Evolutionary conservation across 345 rosid genomes (phyloP).

Genomic region (Litchi chinensis): DNA sequence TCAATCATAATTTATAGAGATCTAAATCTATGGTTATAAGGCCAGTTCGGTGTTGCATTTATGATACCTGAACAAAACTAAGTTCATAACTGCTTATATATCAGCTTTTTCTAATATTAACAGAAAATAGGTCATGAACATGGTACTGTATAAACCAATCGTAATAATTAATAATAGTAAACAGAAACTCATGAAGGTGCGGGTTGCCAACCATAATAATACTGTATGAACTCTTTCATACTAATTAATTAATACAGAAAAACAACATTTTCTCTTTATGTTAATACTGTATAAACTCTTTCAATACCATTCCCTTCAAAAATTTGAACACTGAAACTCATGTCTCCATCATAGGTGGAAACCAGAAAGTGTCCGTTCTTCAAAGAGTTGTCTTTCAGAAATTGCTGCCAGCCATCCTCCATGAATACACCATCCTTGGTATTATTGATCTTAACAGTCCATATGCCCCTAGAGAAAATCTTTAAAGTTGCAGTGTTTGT

Average conservation of each 20-base stretch:
- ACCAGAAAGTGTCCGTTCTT: conserved; percentile 7
- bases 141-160: not conserved
- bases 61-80: not conserved
- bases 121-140: not conserved
- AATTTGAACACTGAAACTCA: conserved; percentile 18
- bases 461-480: conserved; percentile 13
- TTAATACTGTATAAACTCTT: not conserved
- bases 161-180: no score
- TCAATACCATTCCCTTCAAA: conserved; percentile 13
- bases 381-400: conserved; percentile 17
- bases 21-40: no score
- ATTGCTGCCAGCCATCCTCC: conserved; percentile 29
- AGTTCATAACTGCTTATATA: not conserved
- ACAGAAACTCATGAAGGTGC: no score
- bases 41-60: not conserved
- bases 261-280: no score
- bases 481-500: not conserved
- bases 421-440: not conserved
- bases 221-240: no score
- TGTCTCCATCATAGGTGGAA: conserved; percentile 20
- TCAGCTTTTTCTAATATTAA: not conserved
- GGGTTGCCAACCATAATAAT: no score
- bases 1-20: no score
- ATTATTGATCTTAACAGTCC: conserved; percentile 7
- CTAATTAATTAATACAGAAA: no score